phyloP scores from a whole-genome alignment of 1,139 yeast species.

The Hyphopichia pseudoburtonii region DNA sequence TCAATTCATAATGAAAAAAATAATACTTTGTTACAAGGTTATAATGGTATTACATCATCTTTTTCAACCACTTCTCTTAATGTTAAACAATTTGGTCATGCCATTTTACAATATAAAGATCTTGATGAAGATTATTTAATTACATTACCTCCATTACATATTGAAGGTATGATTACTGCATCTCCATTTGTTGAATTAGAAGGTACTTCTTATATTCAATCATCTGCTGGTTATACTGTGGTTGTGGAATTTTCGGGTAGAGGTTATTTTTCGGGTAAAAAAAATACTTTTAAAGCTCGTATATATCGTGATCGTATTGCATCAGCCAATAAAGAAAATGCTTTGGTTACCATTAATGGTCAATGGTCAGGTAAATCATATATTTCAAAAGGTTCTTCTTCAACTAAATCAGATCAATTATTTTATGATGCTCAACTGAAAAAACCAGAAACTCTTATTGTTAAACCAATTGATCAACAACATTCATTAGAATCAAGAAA shows the following conservation, averaged over 20 bases:
- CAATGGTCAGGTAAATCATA: slow-evolving; percentile 87
- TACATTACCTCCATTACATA: slow-evolving; percentile 94
- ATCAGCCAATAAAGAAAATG: slow-evolving; percentile 54
- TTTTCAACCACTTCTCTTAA: slow-evolving; percentile 71
- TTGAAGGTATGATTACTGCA: slow-evolving; percentile 89
- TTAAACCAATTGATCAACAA: slow-evolving; percentile 79
- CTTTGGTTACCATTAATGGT: slow-evolving; percentile 77
- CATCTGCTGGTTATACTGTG: slow-evolving; percentile 74
- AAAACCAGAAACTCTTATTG: slow-evolving; percentile 57
- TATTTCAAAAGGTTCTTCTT: slow-evolving; percentile 40
- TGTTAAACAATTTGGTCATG: slow-evolving; percentile 93
- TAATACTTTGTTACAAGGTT: slow-evolving; percentile 75
- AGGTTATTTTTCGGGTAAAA: slow-evolving; percentile 96
- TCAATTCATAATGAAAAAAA: slow-evolving; percentile 70
- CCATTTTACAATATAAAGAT: slow-evolving; percentile 61
- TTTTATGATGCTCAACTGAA: slow-evolving; percentile 69
- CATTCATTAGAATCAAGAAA: slow-evolving; percentile 72
- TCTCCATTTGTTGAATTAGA: slow-evolving; percentile 90
- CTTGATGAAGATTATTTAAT: slow-evolving; percentile 70
- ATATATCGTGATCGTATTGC: slow-evolving; percentile 57
- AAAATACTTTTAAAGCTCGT: slow-evolving; percentile 86
- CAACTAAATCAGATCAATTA: slow-evolving; percentile 39
- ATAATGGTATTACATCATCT: slow-evolving; percentile 83
- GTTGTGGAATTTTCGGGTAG: slow-evolving; percentile 83
- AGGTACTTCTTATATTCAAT: slow-evolving; percentile 78